phyloP scores from a whole-genome alignment of 1,284 basidiomycete genomes.

The Marasmius sp. region DNA sequence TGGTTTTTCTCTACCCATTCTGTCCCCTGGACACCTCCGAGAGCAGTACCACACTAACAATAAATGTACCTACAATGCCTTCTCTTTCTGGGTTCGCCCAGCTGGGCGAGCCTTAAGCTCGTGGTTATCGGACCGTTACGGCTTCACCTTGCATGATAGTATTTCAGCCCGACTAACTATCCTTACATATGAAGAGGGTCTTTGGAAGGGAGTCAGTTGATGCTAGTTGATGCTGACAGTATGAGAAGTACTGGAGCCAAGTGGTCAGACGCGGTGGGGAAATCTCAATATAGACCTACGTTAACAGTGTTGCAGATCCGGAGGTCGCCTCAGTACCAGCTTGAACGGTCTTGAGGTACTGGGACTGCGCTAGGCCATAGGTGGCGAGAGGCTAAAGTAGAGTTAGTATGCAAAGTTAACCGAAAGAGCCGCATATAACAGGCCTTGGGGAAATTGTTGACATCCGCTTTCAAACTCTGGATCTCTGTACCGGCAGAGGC shows the following conservation, averaged over 20 bases:
- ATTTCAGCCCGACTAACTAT: no score
- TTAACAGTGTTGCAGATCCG: conserved; percentile 53
- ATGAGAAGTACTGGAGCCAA: conserved; percentile 33
- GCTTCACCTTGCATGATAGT: no score
- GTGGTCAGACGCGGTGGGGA: neutral
- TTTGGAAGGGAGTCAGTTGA: conserved; percentile 23
- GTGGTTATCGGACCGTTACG: no score
- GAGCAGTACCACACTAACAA: no score
- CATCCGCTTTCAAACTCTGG: conserved; percentile 53
- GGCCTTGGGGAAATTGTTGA: conserved; percentile 55
- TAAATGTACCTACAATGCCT: no score
- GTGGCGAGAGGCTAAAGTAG: conserved; percentile 46
- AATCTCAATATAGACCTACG: conserved; percentile 31
- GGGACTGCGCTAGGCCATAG: conserved; percentile 43
- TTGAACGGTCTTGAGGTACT: conserved; percentile 55
- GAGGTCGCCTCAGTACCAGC: conserved; percentile 58
- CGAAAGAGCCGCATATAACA: conserved; percentile 11
- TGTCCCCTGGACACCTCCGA: no score
- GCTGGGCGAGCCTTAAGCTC: no score
- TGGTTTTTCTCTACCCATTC: no score
- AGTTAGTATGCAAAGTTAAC: neutral
- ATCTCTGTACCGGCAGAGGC: conserved; percentile 35
- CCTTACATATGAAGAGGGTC: no score
- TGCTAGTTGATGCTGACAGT: conserved; percentile 44
- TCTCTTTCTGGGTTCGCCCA: no score